Evolutionary conservation across 148 eudicot species (phyloP), one percentile per base, ranked within the genome.

Genomic region (Pharnaceum exiguum): DNA sequence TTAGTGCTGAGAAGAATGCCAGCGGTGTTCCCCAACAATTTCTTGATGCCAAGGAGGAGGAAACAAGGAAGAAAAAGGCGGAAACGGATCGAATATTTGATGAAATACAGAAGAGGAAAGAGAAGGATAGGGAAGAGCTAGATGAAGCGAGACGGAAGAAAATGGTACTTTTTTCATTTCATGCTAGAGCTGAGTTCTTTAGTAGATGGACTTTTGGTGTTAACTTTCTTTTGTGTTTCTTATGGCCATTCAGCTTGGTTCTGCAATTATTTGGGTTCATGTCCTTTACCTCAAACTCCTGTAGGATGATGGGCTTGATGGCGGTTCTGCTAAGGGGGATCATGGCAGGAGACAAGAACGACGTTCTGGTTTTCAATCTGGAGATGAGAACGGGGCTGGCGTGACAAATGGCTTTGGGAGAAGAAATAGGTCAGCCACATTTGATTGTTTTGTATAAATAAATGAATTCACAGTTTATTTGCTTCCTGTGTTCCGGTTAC

Each of bases 221-320:
- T 85, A 80, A 85, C 89, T 77, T 83, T 0, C 38, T 35, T 51
- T 74, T 81, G 74, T 78, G 76, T 83, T 84, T 81, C 63, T 72
- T 69, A 81, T 79, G 89, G 73, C 71, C 73, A 65, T 76, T 94
- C 96, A 94, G 99, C 91, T 71, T 79, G 89, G 82, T 86, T 87
- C 97, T 86, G 91, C 99, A 84, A 89, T 94, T 89, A 75, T 86
- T 89, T 94, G 83, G 95, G 99, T 94, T 94, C 96, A 86, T 94
- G 75, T 94, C 91, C 96, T 94, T 90, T 89, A 84, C 99, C 91
- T 89, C 91, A 74, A 81, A 83, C 95, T 89, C 81, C 89, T 94
- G 96, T 89, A 89, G 99, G 95, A 84, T 54, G 86, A 78, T 56
- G 85, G 73, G 62, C 71, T 23, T 65, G 82, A 55, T 24, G 59